Evolutionary conservation across 2,329 filamentous ascomycete species (phyloP), one percentile per base, ranked within the genome.

Genomic region (Cordyceps javanica): DNA sequence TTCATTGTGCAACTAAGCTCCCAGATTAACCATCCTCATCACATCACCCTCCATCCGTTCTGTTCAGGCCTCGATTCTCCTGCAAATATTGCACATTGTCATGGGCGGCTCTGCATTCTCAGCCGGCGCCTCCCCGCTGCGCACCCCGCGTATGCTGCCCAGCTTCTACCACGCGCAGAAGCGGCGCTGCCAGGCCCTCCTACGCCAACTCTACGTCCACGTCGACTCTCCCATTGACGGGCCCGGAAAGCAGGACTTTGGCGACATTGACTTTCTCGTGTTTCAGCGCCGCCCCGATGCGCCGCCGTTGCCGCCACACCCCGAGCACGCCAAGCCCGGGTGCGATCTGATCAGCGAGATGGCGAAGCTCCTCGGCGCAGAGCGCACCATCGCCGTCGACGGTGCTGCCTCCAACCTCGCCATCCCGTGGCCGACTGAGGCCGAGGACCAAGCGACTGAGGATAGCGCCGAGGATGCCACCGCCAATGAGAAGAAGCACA

Each of bases 241-340:
- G 0, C 89, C 89, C 0, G 85, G 69, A 1, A 94, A 94, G 69
- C 42, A 62, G 0, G 81, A 85, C 63, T 80, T 83, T 65, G 90
- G 90, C 21, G 90, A 94, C 62, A 73, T 95, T 38, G 90, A 94
- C 69, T 76, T 92, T 59, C 69, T 91, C 1, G 78, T 90, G 1
- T 72, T 75, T 0, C 67, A 68, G 32, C 70, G 72, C 16, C 66
- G 62, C 19, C 26, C 58, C 5, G 41, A 61, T 0, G 39, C 59
- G 14, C 60, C 65, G 25, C 58, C 63, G 26, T 49, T 14, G 28
- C 39, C 53, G 23, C 23, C 25, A 5, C 30, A 19, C 11, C 7
- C 23, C n/a, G 19, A 45, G 10, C 28, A 7, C 42, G 34, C 60
- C 60, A 60, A 21, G 41, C 57, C 2, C 52, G 38, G 34, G 19